Base-by-base conservation (phyloP, 176 grass and related monocot genomes). In the Coix lacrymajobi region DNA sequence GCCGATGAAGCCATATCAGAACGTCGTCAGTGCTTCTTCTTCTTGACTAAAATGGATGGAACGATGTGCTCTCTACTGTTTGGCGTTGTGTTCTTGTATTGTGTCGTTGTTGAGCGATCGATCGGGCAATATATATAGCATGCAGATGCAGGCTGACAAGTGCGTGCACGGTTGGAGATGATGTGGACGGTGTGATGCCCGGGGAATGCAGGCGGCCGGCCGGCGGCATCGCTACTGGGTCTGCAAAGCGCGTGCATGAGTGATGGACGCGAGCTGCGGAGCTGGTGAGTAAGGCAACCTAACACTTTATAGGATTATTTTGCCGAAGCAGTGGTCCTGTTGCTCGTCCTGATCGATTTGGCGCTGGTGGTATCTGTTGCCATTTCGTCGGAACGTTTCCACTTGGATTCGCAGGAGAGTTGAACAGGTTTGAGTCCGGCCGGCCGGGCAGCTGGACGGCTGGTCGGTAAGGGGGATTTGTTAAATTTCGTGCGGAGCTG, bases 171-270 rank as follows among this genome's bases (percentile, higher is more conserved):
- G 77, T 11, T 80, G 78, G 78, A 69, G 5, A 12, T 38, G 78
- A 67, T 7, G 78, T 19, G 45, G 37, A 69, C n/a, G 32, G 2
- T 25, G 43, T 52, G 62, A 51, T 51, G 28, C 7, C 39, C 0
- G 58, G 33, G 33, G 7, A 20, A 11, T 37, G 78, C 62, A 78
- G 75, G 75, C 75, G 75, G 31, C n/a, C 77, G 62, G 60, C 3
- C 12, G 22, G 17, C 22, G 3, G 78, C 78, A 16, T 11, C 20
- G 62, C 62, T 69, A 16, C 45, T 11, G 31, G 63, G 78, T 48
- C 77, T 30, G 1, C 22, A 66, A 79, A 67, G 62, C 64, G 78
- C 78, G 78, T 80, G 78, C 78, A 26, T n/a, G 77, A 32, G 24
- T 29, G 34, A 22, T 78, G 75, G 15, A 30, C 12, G 9, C 28